Base-by-base conservation (phyloP, 2,329 filamentous ascomycete species). In the Teratosphaeria zuluensis region DNA sequence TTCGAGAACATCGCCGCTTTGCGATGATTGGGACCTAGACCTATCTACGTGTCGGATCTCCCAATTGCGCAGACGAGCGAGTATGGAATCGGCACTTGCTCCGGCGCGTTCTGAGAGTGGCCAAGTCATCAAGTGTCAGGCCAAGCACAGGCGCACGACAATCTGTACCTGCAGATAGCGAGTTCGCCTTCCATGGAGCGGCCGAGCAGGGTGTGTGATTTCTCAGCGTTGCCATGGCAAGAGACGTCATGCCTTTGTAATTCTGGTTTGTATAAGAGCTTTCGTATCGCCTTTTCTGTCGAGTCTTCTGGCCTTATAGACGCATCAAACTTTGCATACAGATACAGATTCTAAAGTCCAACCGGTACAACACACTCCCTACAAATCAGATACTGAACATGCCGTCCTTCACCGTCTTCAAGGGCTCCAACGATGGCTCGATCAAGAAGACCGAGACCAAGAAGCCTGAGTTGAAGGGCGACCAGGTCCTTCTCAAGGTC, bases 401-500 rank as follows among this genome's bases (percentile, higher is more conserved):
- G 70, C 65, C 68, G 63, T 68, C 69, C 56, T 85, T 85, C 76
- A 86, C 82, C 46, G 81, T 86, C 58, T 87, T 78, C 80, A 85
- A 84, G 68, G 85, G 85, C 64, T 77, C 77, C 63, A 76, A 81
- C 63, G 78, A 80, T 58, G 83, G 84, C 65, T 75, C 76, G 59
- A 81, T 86, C 65, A 70, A 77, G 59, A 73, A 83, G 69, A 69
- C 73, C 52, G 75, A 74, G 54, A 81, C 78, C 51, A 77, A 65
- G 53, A 78, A 75, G 60, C 73, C 73, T 32, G 74, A 79, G 16
- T 70, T 83, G 51, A 67, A 66, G 1, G 72, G 75, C 55, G 78
- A 84, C 70, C 75, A 86, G 60, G 84, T 88, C 56, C 77, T 85
- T 31, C 69, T 89, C 67, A 80, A 78, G 58, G 76, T 88, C 61